Evolutionary conservation across 148 eudicot species (phyloP).

Genomic region (Amaranthus hypochondriacus): DNA sequence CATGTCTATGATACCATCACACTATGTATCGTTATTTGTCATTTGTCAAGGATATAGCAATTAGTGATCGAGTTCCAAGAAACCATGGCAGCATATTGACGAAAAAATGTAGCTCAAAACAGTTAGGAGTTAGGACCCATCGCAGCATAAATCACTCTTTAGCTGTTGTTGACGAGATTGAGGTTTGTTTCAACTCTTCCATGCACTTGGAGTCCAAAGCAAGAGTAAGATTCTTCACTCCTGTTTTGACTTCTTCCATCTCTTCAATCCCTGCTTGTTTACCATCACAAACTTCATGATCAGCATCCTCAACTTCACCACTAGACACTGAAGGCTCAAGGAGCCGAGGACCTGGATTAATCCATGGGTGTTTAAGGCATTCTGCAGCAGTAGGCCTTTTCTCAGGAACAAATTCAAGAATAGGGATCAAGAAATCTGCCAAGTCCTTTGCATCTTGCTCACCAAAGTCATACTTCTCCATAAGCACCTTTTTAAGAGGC

Average conservation of each 20-base stretch:
- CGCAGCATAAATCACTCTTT: neutral
- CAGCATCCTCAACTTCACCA: constrained; percentile 16
- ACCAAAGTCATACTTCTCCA: constrained; percentile 64
- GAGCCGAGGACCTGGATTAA: constrained; percentile 44
- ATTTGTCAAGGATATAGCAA: neutral
- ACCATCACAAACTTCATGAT: neutral
- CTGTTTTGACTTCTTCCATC: constrained; percentile 61
- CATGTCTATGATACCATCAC: neutral
- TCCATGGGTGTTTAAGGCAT: constrained; percentile 82
- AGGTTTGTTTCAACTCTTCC: constrained; percentile 18
- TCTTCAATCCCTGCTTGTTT: constrained; percentile 41
- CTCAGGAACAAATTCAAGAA: constrained; percentile 83
- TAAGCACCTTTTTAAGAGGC: constrained; percentile 75
- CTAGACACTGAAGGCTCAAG: constrained; percentile 30
- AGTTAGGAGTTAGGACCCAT: neutral
- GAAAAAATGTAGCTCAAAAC: constrained; percentile 3
- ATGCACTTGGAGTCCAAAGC: constrained; percentile 28
- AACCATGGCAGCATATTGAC: neutral
- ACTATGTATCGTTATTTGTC: neutral
- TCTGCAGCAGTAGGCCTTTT: constrained; percentile 85
- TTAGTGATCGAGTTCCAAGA: neutral
- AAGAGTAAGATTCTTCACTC: constrained; percentile 61
- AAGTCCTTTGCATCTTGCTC: constrained; percentile 74
- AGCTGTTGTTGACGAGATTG: constrained; percentile 19
- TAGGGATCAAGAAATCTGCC: constrained; percentile 70